A percentile compares a stretch with the other conserved stretches of the same genome.
phyloP scores from a whole-genome alignment of 352 stramenopile genomes.

The Globisporangium yorkense region DNA sequence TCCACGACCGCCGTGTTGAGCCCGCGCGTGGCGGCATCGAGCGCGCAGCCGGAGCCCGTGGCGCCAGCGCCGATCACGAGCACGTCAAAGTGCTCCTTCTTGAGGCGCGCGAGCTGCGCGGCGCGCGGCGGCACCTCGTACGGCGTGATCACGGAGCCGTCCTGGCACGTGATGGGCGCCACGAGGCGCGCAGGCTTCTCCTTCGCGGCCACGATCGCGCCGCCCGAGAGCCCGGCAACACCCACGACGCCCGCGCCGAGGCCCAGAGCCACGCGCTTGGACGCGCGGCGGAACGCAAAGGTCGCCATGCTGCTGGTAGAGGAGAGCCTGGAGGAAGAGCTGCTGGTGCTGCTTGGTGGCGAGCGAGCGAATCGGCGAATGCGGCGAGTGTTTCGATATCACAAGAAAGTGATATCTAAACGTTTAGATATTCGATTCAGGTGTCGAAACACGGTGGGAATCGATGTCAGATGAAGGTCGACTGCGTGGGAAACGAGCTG shows the following conservation, averaged over 20 bases:
- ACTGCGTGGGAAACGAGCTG: too few relatives aligned
- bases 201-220: conserved; percentile 67
- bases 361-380: conserved; percentile 32
- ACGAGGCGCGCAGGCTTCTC: conserved; percentile 57
- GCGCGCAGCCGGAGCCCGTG: conserved; percentile 87
- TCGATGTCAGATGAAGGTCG: too few relatives aligned
- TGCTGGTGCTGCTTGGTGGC: conserved; percentile 6
- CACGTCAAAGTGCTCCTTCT: conserved; percentile 91
- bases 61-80: conserved; percentile 92
- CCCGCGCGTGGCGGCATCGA: conserved; percentile 89
- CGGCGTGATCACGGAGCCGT: conserved; percentile 77
- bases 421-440: too few relatives aligned
- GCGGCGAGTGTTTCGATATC: conserved; percentile 1
- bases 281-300: conserved; percentile 48
- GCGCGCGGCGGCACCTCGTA: conserved; percentile 74
- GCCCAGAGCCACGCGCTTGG: conserved; percentile 46
- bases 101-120: conserved; percentile 71
- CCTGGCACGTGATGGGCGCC: conserved; percentile 74
- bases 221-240: conserved; percentile 46
- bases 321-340: not conserved
- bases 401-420: not conserved
- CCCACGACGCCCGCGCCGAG: conserved; percentile 41
- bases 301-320: conserved; percentile 35
- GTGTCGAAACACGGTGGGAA: too few relatives aligned
- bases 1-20: conserved; percentile 93